Percentiles rank a stretch among this genome's conserved stretches.
phyloP scores from a whole-genome alignment of 768 basidiomycete species.

The Wakefieldia striispora region DNA sequence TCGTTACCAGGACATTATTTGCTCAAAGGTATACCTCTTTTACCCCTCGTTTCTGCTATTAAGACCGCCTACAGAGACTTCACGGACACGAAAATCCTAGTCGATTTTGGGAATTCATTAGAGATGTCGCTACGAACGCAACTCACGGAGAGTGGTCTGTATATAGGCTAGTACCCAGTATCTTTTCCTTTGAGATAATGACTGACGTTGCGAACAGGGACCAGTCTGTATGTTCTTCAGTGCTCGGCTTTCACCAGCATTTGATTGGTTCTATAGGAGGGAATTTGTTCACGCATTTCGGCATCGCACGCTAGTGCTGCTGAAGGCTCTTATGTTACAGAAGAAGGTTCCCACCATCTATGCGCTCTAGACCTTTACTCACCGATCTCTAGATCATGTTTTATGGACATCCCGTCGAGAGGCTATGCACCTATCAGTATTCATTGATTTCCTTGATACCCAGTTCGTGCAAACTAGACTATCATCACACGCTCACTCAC shows the following conservation, averaged over 20 bases:
- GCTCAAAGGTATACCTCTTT: slow-evolving; percentile 58
- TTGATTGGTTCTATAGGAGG: slow-evolving; percentile 47
- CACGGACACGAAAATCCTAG: slow-evolving; percentile 80
- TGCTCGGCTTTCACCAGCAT: neutral
- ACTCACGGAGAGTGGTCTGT: slow-evolving; percentile 88
- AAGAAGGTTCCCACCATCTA: slow-evolving; percentile 59
- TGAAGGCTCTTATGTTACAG: slow-evolving; percentile 93
- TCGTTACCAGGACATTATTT: slow-evolving; percentile 91
- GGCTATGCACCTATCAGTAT: slow-evolving; percentile 95
- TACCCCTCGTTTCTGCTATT: neutral
- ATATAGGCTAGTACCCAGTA: slow-evolving; percentile 73
- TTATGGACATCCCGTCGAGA: slow-evolving; percentile 94
- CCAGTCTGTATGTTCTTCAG: slow-evolving; percentile 54
- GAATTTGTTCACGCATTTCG: slow-evolving; percentile 94
- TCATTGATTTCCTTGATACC: slow-evolving; percentile 93
- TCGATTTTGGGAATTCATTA: slow-evolving; percentile 78
- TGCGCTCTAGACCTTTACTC: slow-evolving; percentile 5
- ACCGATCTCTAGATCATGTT: slow-evolving; percentile 76
- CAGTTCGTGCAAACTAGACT: slow-evolving; percentile 40
- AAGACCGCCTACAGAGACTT: slow-evolving; percentile 62
- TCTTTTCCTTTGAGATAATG: neutral
- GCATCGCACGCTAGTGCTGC: slow-evolving; percentile 86
- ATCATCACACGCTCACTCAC: slow-evolving; percentile 3
- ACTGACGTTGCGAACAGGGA: slow-evolving; percentile 46
- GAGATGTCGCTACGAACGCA: slow-evolving; percentile 74